Conservation (phyloP, 2,329 filamentous ascomycete genomes). For the Fusarium sp. region DNA sequence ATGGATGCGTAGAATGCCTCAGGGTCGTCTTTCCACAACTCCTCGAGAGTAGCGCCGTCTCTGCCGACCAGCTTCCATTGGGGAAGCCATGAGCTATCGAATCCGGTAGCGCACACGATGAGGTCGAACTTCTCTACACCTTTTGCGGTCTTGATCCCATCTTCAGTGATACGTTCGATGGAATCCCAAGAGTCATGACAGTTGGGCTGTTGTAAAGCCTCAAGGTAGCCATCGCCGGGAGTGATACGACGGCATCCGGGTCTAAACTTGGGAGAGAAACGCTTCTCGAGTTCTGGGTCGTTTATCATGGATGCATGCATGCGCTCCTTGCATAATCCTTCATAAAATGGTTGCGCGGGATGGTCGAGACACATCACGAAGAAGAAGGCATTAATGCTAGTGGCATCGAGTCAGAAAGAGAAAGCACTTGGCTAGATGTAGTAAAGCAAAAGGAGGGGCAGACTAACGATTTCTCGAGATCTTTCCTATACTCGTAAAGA, state of each 20-base stretch:
- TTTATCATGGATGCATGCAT: conserved; percentile 17
- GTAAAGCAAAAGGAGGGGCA: background rate
- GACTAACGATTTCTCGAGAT: conserved; percentile 14
- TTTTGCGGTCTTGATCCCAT: background rate
- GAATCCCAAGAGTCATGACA: background rate
- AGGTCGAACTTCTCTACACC: conserved; percentile 8
- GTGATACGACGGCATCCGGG: conserved; percentile 3
- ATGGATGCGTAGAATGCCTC: conserved; percentile 5
- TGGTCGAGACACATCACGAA: conserved; percentile 21
- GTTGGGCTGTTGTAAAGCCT: conserved; percentile 14
- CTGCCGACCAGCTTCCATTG: conserved; percentile 1
- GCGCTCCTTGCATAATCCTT: conserved; percentile 9
- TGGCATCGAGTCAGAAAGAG: background rate
- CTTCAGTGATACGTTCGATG: background rate
- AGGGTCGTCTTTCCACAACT: conserved; percentile 8
- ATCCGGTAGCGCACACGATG: conserved; percentile 19
- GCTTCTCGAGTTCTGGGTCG: background rate
- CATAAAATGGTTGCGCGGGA: conserved; percentile 7
- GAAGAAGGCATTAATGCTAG: conserved; percentile 11
- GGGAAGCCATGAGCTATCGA: conserved; percentile 10
- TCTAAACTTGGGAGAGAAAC: background rate
- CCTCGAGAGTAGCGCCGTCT: background rate
- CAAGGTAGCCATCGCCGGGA: conserved; percentile 12
- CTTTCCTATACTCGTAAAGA: conserved; percentile 2
- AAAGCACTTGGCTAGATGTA: background rate